Percentiles rank a stretch among this genome's conserved stretches.
Evolutionary conservation across 345 rosid species (phyloP).

Genomic region (Hibiscus mutabilis): DNA sequence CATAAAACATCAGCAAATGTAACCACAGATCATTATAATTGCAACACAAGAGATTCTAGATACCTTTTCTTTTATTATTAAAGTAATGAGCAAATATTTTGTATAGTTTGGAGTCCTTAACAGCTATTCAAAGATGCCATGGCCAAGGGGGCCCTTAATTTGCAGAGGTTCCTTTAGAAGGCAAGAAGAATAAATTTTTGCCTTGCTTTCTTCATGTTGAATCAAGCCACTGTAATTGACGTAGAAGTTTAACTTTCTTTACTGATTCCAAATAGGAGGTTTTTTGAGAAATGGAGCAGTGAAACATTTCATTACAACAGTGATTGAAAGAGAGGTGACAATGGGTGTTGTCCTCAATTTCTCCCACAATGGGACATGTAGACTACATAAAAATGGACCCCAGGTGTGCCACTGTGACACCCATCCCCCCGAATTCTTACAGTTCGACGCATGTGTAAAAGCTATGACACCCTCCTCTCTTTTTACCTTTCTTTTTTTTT

Average conservation of each 20-base stretch:
- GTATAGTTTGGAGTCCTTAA: background rate
- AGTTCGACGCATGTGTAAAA: constrained; percentile 5
- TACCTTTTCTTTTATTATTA: too few relatives aligned
- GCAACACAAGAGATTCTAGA: too few relatives aligned
- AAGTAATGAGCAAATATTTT: background rate
- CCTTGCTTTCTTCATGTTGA: background rate
- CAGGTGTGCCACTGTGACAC: background rate
- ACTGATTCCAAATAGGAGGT: background rate
- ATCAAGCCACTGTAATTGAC: background rate
- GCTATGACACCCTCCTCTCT: background rate
- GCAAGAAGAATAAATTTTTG: background rate
- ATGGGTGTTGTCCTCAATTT: constrained; percentile 23
- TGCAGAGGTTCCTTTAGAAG: background rate
- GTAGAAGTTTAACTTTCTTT: background rate
- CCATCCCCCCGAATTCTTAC: background rate
- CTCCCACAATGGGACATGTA: constrained; percentile 13
- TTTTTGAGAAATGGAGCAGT: background rate
- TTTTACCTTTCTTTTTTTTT: background rate
- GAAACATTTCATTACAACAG: constrained; percentile 23
- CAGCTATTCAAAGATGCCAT: background rate
- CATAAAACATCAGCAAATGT: too few relatives aligned
- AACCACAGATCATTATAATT: too few relatives aligned
- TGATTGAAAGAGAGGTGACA: constrained; percentile 24
- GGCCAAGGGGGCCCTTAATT: background rate
- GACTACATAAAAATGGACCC: constrained; percentile 11